Conservation (phyloP, 2,329 filamentous ascomycete species). For the Arthrobotrys conoides region DNA sequence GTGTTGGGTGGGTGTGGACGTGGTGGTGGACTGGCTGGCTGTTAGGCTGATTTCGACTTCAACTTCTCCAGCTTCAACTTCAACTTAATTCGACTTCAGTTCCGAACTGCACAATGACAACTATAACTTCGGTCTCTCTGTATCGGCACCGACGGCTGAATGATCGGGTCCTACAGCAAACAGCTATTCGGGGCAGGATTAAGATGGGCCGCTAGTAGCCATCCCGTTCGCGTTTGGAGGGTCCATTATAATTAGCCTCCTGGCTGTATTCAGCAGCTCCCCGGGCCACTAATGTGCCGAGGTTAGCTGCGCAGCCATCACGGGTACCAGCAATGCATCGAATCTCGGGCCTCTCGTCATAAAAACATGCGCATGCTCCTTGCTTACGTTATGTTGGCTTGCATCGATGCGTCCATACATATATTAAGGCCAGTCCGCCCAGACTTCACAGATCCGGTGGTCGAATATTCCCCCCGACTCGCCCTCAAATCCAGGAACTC, state of each 20-base stretch:
- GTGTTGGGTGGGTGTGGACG: constrained; percentile 27
- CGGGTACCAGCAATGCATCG: not conserved
- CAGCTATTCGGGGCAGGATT: constrained; percentile 15
- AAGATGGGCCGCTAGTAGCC: constrained; percentile 41
- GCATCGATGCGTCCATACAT: not conserved
- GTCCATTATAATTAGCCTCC: constrained; percentile 21
- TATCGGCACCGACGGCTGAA: constrained; percentile 31
- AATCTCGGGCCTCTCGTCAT: constrained; percentile 22
- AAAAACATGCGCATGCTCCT: constrained; percentile 12
- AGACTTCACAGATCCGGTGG: constrained; percentile 23
- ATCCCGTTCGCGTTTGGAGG: constrained; percentile 38
- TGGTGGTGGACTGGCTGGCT: constrained; percentile 2
- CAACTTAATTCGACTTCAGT: constrained; percentile 4
- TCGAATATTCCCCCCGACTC: constrained; percentile 31
- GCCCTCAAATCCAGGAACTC: not conserved
- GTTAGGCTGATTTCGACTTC: constrained; percentile 1
- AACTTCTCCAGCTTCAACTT: not conserved
- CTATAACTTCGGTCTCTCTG: constrained; percentile 13
- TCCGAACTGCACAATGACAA: not conserved
- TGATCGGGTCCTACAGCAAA: constrained; percentile 25
- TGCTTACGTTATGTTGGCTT: constrained; percentile 38
- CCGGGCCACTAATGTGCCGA: constrained; percentile 33
- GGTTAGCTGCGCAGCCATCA: constrained; percentile 26
- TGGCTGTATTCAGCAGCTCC: constrained; percentile 48
- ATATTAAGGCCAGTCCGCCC: constrained; percentile 17